Conservation (phyloP, 805 yeast species). For the Jamesozyma jinghongensis region DNA sequence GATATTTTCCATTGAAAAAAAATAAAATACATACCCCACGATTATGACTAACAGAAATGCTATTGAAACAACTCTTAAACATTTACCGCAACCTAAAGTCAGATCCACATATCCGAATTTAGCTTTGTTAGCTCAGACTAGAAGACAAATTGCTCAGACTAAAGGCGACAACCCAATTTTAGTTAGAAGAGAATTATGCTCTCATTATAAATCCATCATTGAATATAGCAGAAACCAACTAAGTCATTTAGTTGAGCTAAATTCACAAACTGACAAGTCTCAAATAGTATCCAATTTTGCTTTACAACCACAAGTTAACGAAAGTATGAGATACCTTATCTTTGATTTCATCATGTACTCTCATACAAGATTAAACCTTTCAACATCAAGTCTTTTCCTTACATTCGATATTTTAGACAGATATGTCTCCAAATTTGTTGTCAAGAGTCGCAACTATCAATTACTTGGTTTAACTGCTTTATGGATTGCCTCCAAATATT, state of each 20-base stretch:
- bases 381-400: constrained; percentile 55
- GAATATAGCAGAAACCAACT: constrained; percentile 39
- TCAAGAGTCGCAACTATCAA: constrained; percentile 75
- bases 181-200: constrained; percentile 39
- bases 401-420: constrained; percentile 72
- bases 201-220: constrained; percentile 36
- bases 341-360: constrained; percentile 75
- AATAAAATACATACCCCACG: no score
- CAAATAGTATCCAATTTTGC: constrained; percentile 21
- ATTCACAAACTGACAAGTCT: constrained; percentile 7
- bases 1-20: no score
- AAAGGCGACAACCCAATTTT: constrained; percentile 26
- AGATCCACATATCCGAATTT: constrained; percentile 1
- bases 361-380: constrained; percentile 53
- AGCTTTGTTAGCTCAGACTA: constrained; percentile 10
- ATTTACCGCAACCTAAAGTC: background rate
- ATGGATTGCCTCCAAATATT: constrained; percentile 81
- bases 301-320: constrained; percentile 34
- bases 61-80: background rate
- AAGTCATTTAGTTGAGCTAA: constrained; percentile 20
- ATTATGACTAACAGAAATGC: background rate
- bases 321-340: constrained; percentile 60
- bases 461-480: constrained; percentile 76
- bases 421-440: constrained; percentile 73
- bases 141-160: constrained; percentile 12